These are phyloP conservation scores for Russula compacta DNA, from an alignment of 768 basidiomycete genomes.

Conservation along the genomic window DNA sequence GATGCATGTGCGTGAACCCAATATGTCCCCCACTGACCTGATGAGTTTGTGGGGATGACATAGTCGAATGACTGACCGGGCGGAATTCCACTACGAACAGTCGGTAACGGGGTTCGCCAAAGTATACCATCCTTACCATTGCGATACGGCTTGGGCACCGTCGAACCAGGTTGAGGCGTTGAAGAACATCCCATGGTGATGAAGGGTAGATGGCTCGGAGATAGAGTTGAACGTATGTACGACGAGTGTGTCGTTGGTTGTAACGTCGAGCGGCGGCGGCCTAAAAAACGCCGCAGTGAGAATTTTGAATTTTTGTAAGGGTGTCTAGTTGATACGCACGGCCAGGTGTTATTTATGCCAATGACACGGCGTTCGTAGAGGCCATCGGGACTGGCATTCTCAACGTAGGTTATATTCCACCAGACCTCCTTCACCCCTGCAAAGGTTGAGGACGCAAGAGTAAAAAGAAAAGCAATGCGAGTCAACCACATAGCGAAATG, in stretches of 20 bases:
- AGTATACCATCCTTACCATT: constrained; percentile 50
- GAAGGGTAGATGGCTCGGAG: constrained; percentile 58
- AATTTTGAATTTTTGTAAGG: background rate
- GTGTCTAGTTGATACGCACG: constrained; percentile 42
- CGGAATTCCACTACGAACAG: constrained; percentile 57
- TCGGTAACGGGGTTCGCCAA: background rate
- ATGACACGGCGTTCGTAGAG: constrained; percentile 67
- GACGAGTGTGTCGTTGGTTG: constrained; percentile 59
- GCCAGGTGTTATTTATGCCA: constrained; percentile 91
- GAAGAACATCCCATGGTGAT: constrained; percentile 96
- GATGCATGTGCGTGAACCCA: constrained; percentile 68
- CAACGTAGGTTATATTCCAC: constrained; percentile 89
- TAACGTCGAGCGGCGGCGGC: constrained; percentile 73
- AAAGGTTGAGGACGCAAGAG: constrained; percentile 32
- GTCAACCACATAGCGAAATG: constrained; percentile 9
- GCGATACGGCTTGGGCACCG: constrained; percentile 71
- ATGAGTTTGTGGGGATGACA: constrained; percentile 56
- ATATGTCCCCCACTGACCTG: constrained; percentile 70
- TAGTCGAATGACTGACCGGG: constrained; percentile 65
- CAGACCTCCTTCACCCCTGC: constrained; percentile 68
- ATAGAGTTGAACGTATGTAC: constrained; percentile 73
- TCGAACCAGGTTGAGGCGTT: constrained; percentile 84
- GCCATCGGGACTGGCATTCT: constrained; percentile 76
- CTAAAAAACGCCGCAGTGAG: constrained; percentile 30
- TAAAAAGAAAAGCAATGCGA: constrained; percentile 24